Base-by-base conservation (phyloP, 257 asterid genomes). In the Gardenia jasminoides region DNA sequence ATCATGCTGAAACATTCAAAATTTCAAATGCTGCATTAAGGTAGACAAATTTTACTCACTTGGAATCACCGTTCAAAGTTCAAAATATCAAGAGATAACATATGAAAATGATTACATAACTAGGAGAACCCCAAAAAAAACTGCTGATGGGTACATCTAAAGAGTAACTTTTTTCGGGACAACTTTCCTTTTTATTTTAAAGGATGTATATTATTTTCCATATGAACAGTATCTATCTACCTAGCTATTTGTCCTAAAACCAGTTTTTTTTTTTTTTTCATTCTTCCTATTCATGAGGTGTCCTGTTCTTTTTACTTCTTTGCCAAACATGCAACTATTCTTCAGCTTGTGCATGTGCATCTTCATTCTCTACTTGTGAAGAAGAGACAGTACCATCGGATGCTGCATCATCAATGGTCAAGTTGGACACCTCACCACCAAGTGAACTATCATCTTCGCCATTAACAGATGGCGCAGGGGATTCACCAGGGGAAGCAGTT, bases 381-480 rank as follows among this genome's bases (percentile, higher is more conserved):
- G 71, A 68, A 19, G 89, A 78, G 79, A 77, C 80, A 16, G 81
- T 76, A 62, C 85, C 67, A 67, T 89, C 90, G 5, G 92, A 83
- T 22, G 81, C 83, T 78, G 90, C 76, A 30, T 89, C 91, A 3
- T 86, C 94, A 12, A 83, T 46, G 65, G 84, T 71, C 81, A 84
- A n/a, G 28, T 81, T 86, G 77, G 97, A 88, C n/a, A 86, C 75
- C 71, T 88, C 91, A 31, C 90, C 85, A 10, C 80, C 84, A 67
- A 83, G 77, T 1, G 87, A 82, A 82, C 80, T 79, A 58, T 86
- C 89, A 15, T 89, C 98, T 10, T 88, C 97, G 24, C 88, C 94
- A 67, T 84, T 84, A 31, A 70, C 48, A 22, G 86, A 87, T 65
- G 83, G 84, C 11, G 81, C 78, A 9, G 88, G 91, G 76, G 88